These are phyloP conservation scores for Ophiostoma australiae DNA, from an alignment of 2,329 filamentous ascomycete species.

Conservation along the genomic window DNA sequence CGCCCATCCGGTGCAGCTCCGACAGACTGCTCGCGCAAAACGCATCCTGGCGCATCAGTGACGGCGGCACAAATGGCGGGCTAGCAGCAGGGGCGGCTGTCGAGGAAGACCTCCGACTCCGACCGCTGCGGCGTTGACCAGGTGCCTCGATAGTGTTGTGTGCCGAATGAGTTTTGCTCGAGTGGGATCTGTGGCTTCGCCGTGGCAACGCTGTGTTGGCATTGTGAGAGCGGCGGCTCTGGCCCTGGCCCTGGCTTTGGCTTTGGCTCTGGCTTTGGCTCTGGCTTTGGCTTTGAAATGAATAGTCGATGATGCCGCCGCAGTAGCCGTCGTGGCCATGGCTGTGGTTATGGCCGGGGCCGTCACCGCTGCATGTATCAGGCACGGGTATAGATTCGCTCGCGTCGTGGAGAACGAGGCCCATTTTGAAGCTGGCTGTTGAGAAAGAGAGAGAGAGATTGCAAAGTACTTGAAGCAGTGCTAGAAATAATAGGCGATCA, in stretches of 20 bases:
- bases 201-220: not conserved
- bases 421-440: not conserved
- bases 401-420: slow-evolving; percentile 2
- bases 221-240: not conserved
- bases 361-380: not conserved
- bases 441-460: not conserved
- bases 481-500: not conserved
- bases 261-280: not conserved
- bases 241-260: not conserved
- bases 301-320: not conserved
- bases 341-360: not conserved
- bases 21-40: not conserved
- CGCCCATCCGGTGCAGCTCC: slow-evolving; percentile 7
- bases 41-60: slow-evolving; percentile 1
- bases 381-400: not conserved
- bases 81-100: not conserved
- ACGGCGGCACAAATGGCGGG: not conserved
- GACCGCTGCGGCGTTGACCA: not conserved
- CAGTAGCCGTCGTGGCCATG: not conserved
- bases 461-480: not conserved
- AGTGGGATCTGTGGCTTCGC: not conserved
- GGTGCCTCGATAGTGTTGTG: not conserved
- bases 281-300: not conserved
- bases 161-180: not conserved
- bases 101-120: not conserved